These are phyloP conservation scores for Cladochytrium tenue DNA, from an alignment of 371 early-diverging fungal species.

Conservation along the genomic window DNA sequence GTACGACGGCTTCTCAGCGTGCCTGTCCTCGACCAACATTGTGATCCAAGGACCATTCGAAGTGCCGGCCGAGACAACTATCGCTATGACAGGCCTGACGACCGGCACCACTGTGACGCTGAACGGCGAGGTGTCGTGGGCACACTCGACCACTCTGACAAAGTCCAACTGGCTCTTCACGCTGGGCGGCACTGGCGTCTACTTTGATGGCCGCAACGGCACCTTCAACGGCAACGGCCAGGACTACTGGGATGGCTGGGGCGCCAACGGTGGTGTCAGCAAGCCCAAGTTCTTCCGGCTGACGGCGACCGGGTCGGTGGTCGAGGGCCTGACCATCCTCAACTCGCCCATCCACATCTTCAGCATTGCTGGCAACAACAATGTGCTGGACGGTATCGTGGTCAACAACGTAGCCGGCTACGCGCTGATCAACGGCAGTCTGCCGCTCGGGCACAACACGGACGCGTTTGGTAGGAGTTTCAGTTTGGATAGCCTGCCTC, in stretches of 20 bases:
- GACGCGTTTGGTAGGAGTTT: neutral
- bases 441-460: slow-evolving; percentile 2
- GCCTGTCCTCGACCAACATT: slow-evolving; percentile 3
- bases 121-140: slow-evolving; percentile 3
- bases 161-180: neutral
- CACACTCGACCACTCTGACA: neutral
- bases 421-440: neutral
- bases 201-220: neutral
- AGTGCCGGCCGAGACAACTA: neutral
- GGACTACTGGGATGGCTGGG: slow-evolving; percentile 38
- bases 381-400: neutral
- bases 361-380: slow-evolving; percentile 3
- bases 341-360: slow-evolving; percentile 3
- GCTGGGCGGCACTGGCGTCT: neutral
- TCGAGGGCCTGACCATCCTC: neutral
- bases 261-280: slow-evolving; percentile 34
- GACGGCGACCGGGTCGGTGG: neutral
- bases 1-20: neutral
- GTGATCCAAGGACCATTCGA: slow-evolving; percentile 2
- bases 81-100: neutral
- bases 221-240: slow-evolving; percentile 11
- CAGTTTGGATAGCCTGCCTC: no score
- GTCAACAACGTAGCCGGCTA: neutral
- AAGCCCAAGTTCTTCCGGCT: slow-evolving; percentile 40
- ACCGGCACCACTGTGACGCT: neutral